Base-by-base conservation (phyloP, 257 asterid species). In the Forsythia suspensa region DNA sequence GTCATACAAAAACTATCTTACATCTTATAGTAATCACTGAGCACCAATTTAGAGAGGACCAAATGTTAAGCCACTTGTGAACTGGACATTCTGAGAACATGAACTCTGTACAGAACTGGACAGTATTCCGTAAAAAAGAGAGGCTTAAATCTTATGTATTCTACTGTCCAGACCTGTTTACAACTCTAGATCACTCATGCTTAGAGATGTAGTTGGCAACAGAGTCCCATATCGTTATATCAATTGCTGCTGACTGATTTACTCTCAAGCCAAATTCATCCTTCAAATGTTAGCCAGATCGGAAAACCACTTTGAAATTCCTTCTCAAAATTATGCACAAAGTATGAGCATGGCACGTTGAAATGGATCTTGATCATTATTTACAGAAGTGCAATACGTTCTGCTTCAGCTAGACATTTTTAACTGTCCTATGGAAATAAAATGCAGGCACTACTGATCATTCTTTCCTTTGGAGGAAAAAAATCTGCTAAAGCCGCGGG, bases 401-500 rank as follows among this genome's bases (percentile, higher is more conserved):
- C 66, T 73, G 76, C 66, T 57, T 57, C 71, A 71, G 52, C 85
- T 86, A 70, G 13, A 73, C 80, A 40, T 66, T 67, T 82, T 73
- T 63, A 65, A 46, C 61, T 37, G 70, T 68, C 76, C 59, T 10
- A 46, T 55, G 40, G 55, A 78, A 72, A 44, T 51, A 82, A 84
- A 29, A 29, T 29, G 34, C 34, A 80, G 3, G 42, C 21, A 82
- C 88, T 59, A 94, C 75, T 82, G 80, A 61, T 88, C 85, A 37
- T 48, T 80, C 87, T 90, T 92, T 40, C 84, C 86, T 81, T 91
- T 92, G 0, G 97, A 80, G 44, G 98, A 87, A 83, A 94, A 94
- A 90, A 92, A 94, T 86, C 97, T 85, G 90, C 91, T 92, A 63
- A 92, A 80, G 68, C 93, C 97, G 70, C 96, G 96, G 16, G 87